Conservation (phyloP, 2,329 filamentous ascomycete genomes). For the Penicillium sclerotiorum region DNA sequence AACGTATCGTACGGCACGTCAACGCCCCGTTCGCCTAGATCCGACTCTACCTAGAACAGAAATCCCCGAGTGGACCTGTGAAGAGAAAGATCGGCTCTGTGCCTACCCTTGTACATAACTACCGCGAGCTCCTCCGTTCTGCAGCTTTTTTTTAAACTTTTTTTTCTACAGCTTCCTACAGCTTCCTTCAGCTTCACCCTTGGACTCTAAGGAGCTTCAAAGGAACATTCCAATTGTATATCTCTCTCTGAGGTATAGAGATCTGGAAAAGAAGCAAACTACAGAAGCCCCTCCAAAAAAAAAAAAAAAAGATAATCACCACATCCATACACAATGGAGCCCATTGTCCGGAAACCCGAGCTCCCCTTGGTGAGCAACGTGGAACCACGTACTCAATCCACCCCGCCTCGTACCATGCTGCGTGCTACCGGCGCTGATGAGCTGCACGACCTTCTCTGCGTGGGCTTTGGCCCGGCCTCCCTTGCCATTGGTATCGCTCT, state of each 20-base stretch:
- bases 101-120: constrained; percentile 17
- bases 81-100: constrained; percentile 9
- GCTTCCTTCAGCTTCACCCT: constrained; percentile 10
- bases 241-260: no score
- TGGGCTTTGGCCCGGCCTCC: constrained; percentile 91
- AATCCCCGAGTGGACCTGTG: constrained; percentile 14
- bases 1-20: constrained; percentile 17
- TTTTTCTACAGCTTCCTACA: constrained; percentile 1
- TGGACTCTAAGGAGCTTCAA: constrained; percentile 2
- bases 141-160: background rate
- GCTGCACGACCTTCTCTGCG: constrained; percentile 81
- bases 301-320: background rate
- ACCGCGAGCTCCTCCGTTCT: background rate
- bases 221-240: background rate
- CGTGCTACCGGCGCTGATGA: constrained; percentile 61
- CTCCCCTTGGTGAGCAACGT: constrained; percentile 29
- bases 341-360: constrained; percentile 27
- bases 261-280: no score
- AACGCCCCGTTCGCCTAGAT: constrained; percentile 16
- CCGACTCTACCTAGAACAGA: constrained; percentile 10
- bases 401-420: constrained; percentile 47
- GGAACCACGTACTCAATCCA: constrained; percentile 23
- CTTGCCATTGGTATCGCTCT: constrained; percentile 86
- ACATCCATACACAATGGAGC: constrained; percentile 18
- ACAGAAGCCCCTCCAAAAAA: no score